Conservation (phyloP, 129 eudicot genomes). For the Chrysanthemum lavandulifolium region DNA sequence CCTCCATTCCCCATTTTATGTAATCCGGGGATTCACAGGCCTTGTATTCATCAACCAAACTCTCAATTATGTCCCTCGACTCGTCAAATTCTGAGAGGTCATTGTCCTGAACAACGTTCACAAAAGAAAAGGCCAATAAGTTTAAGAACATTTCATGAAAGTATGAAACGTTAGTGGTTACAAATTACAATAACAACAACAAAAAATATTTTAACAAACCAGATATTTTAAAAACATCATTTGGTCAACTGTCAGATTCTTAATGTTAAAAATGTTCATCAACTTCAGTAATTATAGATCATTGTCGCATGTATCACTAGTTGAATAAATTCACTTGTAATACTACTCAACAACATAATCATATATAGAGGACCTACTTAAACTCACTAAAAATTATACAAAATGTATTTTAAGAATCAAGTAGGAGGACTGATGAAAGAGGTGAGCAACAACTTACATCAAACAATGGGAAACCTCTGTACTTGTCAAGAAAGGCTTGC, state of each 20-base stretch:
- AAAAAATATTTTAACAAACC: neutral
- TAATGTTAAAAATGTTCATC: neutral
- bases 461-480: constrained; percentile 87
- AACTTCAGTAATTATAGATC: too few species aligned
- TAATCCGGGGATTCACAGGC: constrained; percentile 98
- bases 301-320: too few species aligned
- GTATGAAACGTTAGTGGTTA: constrained; percentile 8
- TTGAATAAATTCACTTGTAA: neutral
- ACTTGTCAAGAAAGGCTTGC: constrained; percentile 95
- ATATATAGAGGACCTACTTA: neutral
- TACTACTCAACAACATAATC: neutral
- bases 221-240: neutral
- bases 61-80: constrained; percentile 93
- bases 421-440: neutral
- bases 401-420: neutral
- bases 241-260: neutral
- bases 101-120: constrained; percentile 64
- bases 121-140: neutral
- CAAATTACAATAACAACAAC: constrained; percentile 7
- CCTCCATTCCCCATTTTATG: constrained; percentile 99
- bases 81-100: constrained; percentile 96
- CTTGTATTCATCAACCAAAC: constrained; percentile 96
- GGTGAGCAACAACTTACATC: constrained; percentile 64
- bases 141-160: neutral
- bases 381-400: neutral